Evolutionary conservation across 1,284 basidiomycete genomes (phyloP).

Genomic region (Ceratobasidium sp.): DNA sequence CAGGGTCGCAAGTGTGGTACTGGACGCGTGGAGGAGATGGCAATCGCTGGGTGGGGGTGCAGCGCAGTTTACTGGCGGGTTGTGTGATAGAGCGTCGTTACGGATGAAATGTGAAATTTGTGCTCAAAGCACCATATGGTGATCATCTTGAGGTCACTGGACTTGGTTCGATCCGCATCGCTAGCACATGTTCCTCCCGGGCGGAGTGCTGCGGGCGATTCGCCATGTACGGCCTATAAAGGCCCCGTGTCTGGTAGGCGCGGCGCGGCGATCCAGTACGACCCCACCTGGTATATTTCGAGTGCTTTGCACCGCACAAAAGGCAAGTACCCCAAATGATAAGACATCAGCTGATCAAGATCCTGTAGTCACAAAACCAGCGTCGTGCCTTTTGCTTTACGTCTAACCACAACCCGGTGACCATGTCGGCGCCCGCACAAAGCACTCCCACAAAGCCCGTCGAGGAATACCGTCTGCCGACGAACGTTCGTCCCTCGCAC

Average conservation of each 20-base stretch:
- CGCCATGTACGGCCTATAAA: slow-evolving; percentile 37
- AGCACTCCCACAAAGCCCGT: slow-evolving; percentile 10
- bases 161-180: not conserved
- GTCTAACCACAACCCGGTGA: slow-evolving; percentile 22
- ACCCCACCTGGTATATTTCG: not conserved
- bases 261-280: not conserved
- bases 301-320: not conserved
- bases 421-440: slow-evolving; percentile 41
- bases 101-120: slow-evolving; percentile 9
- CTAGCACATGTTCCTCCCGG: slow-evolving; percentile 30
- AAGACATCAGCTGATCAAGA: slow-evolving; percentile 32
- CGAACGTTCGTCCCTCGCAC: slow-evolving; percentile 77
- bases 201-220: not conserved
- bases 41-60: slow-evolving; percentile 56
- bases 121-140: slow-evolving; percentile 16
- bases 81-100: slow-evolving; percentile 1
- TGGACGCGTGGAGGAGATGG: slow-evolving; percentile 75
- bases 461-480: slow-evolving; percentile 76
- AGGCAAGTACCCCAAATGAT: slow-evolving; percentile 21
- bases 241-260: not conserved
- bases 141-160: slow-evolving; percentile 21
- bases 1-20: slow-evolving; percentile 73
- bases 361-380: slow-evolving; percentile 19
- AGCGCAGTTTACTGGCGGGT: slow-evolving; percentile 48
- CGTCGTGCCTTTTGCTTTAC: slow-evolving; percentile 40